These are phyloP conservation scores for Artemisia argyi DNA, from an alignment of 129 eudicot genomes.

Conservation along the genomic window DNA sequence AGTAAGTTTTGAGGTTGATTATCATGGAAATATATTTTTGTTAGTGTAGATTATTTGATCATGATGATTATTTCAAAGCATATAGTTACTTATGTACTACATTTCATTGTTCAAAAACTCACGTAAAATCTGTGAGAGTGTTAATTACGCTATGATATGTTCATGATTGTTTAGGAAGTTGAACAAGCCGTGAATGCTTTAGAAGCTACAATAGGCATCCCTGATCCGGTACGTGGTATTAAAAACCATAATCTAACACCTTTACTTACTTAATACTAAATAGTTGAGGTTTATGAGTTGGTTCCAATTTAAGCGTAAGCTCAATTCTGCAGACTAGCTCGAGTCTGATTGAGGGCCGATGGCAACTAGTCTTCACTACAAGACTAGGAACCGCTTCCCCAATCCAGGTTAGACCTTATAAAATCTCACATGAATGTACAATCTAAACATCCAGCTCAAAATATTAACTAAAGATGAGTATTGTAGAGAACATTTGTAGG, in stretches of 20 bases:
- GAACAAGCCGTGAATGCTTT: conserved; percentile 78
- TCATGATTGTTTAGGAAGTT: conserved; percentile 54
- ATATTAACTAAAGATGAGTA: conserved; percentile 5
- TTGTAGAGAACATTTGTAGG: conserved; percentile 97
- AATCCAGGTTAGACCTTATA: conserved; percentile 57
- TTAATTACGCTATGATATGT: no score
- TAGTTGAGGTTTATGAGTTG: neutral
- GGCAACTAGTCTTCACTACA: conserved; percentile 92
- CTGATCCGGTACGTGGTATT: conserved; percentile 65
- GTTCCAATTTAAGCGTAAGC: neutral
- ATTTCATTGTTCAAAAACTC: no score
- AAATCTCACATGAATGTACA: neutral
- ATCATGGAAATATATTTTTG: no score
- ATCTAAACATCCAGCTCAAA: conserved; percentile 3
- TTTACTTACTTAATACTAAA: neutral
- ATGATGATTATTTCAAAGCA: no score
- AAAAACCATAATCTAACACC: neutral
- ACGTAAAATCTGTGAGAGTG: no score
- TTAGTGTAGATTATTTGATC: no score
- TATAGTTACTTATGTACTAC: no score
- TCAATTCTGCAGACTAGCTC: conserved; percentile 76
- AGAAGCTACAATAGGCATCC: conserved; percentile 63
- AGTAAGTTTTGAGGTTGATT: no score
- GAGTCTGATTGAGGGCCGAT: conserved; percentile 85
- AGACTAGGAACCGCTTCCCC: conserved; percentile 97